These are phyloP conservation scores for Arabidopsis thaliana DNA, from an alignment of 345 rosid genomes.

Conservation along the genomic window TAIR10.1 NC_003070.9:10463501-10464000, in stretches of 20 bases:
- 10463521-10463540: conserved; percentile 43
- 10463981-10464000: neutral
- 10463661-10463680: neutral
- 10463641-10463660: neutral
- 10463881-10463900: too few relatives aligned
- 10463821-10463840: too few relatives aligned
- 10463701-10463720: too few relatives aligned
- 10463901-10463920: too few relatives aligned
- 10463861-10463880: too few relatives aligned
- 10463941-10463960: neutral
- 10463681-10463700: neutral
- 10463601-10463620: neutral
- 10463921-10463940: too few relatives aligned
- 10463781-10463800: too few relatives aligned
- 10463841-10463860: too few relatives aligned
- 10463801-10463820: too few relatives aligned
- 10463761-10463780: neutral
- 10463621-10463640: too few relatives aligned
- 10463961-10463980: neutral
- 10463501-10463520: neutral
- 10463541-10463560: conserved; percentile 58
- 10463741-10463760: neutral
- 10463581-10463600: conserved; percentile 22
- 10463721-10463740: neutral
- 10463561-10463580: conserved; percentile 88